These are phyloP conservation scores for Leishmania martiniquensis DNA, from an alignment of 208 protist genomes.

Conservation along the genomic window DNA sequence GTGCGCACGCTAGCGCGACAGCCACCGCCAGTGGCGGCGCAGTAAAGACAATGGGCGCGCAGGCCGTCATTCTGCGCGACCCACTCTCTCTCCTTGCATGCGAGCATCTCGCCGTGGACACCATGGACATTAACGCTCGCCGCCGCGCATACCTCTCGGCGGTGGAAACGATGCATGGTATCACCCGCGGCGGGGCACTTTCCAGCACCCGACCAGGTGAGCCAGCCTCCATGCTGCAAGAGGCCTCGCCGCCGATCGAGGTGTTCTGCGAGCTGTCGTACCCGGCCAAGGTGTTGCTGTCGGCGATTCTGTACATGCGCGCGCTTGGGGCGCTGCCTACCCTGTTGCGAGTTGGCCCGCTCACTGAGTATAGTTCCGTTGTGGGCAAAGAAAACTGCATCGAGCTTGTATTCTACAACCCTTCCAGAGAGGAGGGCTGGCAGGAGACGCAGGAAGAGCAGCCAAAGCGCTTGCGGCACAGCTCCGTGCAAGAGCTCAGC, in stretches of 20 bases:
- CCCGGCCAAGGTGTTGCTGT: slow-evolving; percentile 70
- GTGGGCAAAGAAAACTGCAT: slow-evolving; percentile 85
- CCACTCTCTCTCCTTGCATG: slow-evolving; percentile 46
- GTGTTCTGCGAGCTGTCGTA: slow-evolving; percentile 63
- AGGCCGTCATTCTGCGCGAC: slow-evolving; percentile 57
- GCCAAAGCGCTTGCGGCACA: background rate
- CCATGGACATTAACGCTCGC: slow-evolving; percentile 21
- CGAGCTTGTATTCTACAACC: slow-evolving; percentile 80
- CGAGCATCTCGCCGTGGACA: slow-evolving; percentile 55
- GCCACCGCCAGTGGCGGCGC: background rate
- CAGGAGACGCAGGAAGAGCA: slow-evolving; percentile 28
- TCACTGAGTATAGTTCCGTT: slow-evolving; percentile 60
- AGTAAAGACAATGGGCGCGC: slow-evolving; percentile 29
- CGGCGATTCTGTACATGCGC: slow-evolving; percentile 72
- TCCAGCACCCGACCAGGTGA: background rate
- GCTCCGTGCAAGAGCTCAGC: background rate
- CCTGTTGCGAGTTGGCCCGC: slow-evolving; percentile 66
- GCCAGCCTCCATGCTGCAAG: slow-evolving; percentile 30
- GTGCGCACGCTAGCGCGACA: background rate
- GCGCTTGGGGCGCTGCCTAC: slow-evolving; percentile 83
- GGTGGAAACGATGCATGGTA: slow-evolving; percentile 13
- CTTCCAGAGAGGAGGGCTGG: slow-evolving; percentile 12
- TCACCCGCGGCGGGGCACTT: background rate
- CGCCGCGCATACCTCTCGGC: slow-evolving; percentile 23
- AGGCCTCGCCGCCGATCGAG: slow-evolving; percentile 30